A percentile compares a stretch with the other conserved stretches of the same genome.
Conservation (phyloP, 257 asterid species). For the Echium plantagineum region DNA sequence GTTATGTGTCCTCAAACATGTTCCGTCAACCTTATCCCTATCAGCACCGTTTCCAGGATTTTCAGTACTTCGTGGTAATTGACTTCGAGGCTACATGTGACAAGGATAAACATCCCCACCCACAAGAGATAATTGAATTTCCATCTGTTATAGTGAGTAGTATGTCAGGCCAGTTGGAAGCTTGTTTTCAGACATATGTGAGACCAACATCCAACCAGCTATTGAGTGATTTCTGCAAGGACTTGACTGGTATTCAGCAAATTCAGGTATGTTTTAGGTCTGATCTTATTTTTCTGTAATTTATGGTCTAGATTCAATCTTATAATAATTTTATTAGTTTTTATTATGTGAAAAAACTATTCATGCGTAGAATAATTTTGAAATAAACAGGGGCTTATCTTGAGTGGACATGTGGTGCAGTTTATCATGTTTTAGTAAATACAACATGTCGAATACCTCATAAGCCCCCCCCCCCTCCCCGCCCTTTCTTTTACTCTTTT, state of each 20-base stretch:
- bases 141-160: conserved; percentile 83
- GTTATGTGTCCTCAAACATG: conserved; percentile 37
- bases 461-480: not conserved
- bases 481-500: too few species aligned
- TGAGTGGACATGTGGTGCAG: conserved; percentile 3
- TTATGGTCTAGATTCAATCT: not conserved
- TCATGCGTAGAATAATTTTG: not conserved
- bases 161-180: conserved; percentile 62
- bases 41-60: conserved; percentile 48
- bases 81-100: conserved; percentile 96
- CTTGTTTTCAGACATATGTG: conserved; percentile 76
- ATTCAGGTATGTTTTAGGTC: conserved; percentile 42
- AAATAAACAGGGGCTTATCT: conserved; percentile 1
- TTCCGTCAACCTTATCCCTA: conserved; percentile 32
- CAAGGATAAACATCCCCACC: conserved; percentile 56
- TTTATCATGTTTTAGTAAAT: conserved; percentile 1
- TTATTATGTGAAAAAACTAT: not conserved
- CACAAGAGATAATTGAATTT: conserved; percentile 94
- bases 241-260: conserved; percentile 92
- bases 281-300: not conserved
- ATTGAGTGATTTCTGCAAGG: conserved; percentile 84
- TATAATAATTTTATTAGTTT: not conserved
- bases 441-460: not conserved
- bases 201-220: conserved; percentile 71
- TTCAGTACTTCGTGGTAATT: conserved; percentile 70